Base-by-base conservation (phyloP, 2,329 filamentous ascomycete species). In the Leptoxyphium fumago region DNA sequence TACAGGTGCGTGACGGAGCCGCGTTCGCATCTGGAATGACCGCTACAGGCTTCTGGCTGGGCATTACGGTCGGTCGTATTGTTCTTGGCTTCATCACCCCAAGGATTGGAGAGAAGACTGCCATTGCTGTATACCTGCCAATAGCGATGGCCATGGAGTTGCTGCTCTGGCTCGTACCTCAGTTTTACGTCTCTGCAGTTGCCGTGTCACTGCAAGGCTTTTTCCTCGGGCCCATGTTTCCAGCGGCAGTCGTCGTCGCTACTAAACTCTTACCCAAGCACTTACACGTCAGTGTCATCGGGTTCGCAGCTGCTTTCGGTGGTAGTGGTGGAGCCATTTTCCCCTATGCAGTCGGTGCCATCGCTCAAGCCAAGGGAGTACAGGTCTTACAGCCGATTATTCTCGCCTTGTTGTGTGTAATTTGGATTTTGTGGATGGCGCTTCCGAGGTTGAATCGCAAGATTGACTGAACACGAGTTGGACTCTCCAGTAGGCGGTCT, bases 31-130 rank as follows among this genome's bases (percentile, higher is more conserved):
- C 81, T 29, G 85, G 85, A 2, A 76, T 91, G 65, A 78, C 77
- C 0, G 80, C 78, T 0, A 89, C 84, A 0, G 80, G 84, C 0
- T 93, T 89, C 64, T 94, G 86, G 86, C 72, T 85, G 38, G 86
- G 85, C 0, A 71, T 93, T 49, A 88, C 84, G 0, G 61, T 85
- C 0, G 85, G 86, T 0, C 70, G 86, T 1, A 66, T 91, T 2
- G 59, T 79, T 0, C 63, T 93, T 13, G 84, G 84, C 0, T 91
- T 93, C 52, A 67, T 88, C 2, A 93, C 85, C 1, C 78, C 80
- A 2, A 67, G 72, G 2, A 66, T 85, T 14, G 84, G 84, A 0
- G 85, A 89, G 64, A 84, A 81, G 58, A 57, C 69, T 32, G 64
- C 68, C 29, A 69, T 73, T 43, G 39, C 67, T 63, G 69, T 70